A percentile compares a stretch with the other conserved stretches of the same genome.
phyloP scores from a whole-genome alignment of 129 eudicot species.

The Saussurea involucrata region DNA sequence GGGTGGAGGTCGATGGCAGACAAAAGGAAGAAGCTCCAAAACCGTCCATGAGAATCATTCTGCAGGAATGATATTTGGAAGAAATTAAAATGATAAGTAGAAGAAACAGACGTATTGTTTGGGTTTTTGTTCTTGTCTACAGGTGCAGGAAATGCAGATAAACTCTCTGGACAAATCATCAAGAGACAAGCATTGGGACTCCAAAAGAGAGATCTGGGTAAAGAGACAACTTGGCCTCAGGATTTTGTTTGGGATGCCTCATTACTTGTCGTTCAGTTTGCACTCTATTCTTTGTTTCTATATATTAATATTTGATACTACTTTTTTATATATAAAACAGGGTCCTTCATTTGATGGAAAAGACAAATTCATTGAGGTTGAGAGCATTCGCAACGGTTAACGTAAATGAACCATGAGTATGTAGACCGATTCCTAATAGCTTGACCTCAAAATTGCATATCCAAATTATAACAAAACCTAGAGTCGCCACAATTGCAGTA shows the following conservation, averaged over 20 bases:
- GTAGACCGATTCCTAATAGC: no score
- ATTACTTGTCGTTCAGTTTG: constrained; percentile 18
- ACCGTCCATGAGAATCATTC: background rate
- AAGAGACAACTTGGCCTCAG: constrained; percentile 23
- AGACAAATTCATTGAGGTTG: background rate
- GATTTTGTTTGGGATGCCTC: constrained; percentile 11
- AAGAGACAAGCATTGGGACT: background rate
- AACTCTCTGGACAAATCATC: no score
- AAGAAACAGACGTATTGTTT: no score
- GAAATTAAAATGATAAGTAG: no score
- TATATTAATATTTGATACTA: constrained; percentile 10
- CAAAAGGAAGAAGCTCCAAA: background rate
- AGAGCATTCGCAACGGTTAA: no score
- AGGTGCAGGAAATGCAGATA: no score
- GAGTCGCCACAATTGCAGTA: no score
- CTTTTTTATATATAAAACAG: background rate
- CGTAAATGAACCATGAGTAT: no score
- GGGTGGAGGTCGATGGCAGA: background rate
- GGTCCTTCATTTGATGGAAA: background rate
- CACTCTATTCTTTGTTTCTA: constrained; percentile 16
- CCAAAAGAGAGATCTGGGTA: constrained; percentile 15
- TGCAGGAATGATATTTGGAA: no score
- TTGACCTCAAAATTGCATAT: no score
- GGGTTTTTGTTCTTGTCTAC: no score
- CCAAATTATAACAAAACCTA: no score